phyloP scores from a whole-genome alignment of 805 yeast genomes.

The Yueomyces sp. region DNA sequence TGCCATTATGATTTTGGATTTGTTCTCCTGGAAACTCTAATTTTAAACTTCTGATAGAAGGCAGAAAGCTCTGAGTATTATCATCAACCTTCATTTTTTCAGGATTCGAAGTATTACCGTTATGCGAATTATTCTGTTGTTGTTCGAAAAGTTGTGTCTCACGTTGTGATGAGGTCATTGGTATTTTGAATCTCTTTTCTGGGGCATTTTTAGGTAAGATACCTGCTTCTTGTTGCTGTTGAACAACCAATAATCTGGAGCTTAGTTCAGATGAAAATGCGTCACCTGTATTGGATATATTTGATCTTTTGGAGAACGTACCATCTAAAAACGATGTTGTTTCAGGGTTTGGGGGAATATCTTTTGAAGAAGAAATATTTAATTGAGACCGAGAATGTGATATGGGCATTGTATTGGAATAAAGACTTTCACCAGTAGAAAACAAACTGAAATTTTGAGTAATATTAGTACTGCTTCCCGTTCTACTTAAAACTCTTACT shows the following conservation, averaged over 20 bases:
- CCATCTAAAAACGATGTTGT: background rate
- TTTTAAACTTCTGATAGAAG: conserved; percentile 22
- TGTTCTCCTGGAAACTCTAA: conserved; percentile 15
- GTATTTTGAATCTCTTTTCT: no score
- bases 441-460: conserved; percentile 1
- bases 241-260: conserved; percentile 10
- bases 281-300: background rate
- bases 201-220: background rate
- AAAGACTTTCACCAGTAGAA: background rate
- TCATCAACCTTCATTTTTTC: background rate
- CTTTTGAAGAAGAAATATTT: background rate
- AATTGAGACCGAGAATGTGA: background rate
- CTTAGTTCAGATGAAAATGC: conserved; percentile 8
- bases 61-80: conserved; percentile 6
- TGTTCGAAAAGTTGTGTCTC: background rate
- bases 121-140: background rate
- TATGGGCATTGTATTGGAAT: background rate
- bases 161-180: no score
- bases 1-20: no score
- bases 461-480: conserved; percentile 12
- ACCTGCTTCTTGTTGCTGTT: conserved; percentile 9
- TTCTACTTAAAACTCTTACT: conserved; percentile 12
- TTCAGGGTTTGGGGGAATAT: background rate
- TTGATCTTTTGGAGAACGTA: background rate
- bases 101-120: background rate